phyloP scores from a whole-genome alignment of 1,284 basidiomycete genomes.

The Mycosarcoma mackinlayi region DNA sequence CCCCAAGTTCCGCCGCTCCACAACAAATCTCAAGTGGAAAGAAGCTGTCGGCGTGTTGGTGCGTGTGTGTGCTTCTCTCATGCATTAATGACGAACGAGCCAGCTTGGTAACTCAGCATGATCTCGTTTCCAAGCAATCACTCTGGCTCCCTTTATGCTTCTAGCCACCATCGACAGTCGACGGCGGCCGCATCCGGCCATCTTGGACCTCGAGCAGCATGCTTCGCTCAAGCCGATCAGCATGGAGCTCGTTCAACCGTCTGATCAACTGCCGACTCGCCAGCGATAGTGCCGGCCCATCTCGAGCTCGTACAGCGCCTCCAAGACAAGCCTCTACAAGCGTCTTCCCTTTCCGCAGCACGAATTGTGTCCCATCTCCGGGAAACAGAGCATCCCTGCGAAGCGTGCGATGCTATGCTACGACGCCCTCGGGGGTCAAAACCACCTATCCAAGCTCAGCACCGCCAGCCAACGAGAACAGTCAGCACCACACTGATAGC shows the following conservation, averaged over 20 bases:
- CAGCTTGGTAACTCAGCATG: background rate
- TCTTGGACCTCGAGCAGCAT: constrained; percentile 8
- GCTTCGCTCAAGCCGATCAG: constrained; percentile 17
- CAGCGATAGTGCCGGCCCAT: background rate
- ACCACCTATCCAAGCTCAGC: constrained; percentile 49
- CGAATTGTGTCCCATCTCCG: background rate
- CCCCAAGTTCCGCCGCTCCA: too few species aligned
- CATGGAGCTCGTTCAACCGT: constrained; percentile 1
- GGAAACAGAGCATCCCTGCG: background rate
- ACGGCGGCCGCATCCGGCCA: background rate
- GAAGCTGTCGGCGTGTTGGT: background rate
- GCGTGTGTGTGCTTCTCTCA: background rate
- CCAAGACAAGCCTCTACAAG: background rate
- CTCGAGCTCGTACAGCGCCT: background rate
- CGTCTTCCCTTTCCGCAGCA: background rate
- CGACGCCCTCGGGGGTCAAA: constrained; percentile 45
- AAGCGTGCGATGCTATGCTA: constrained; percentile 21
- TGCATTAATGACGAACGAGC: constrained; percentile 2
- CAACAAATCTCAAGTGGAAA: too few species aligned
- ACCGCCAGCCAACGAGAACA: constrained; percentile 36
- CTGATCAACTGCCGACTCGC: background rate
- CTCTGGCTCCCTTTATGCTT: background rate
- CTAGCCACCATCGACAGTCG: background rate
- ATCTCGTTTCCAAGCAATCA: too few species aligned
- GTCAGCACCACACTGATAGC: constrained; percentile 19